Evolutionary conservation across 1,284 basidiomycete species (phyloP).

Genomic region (Trichosporon coremiiforme): DNA sequence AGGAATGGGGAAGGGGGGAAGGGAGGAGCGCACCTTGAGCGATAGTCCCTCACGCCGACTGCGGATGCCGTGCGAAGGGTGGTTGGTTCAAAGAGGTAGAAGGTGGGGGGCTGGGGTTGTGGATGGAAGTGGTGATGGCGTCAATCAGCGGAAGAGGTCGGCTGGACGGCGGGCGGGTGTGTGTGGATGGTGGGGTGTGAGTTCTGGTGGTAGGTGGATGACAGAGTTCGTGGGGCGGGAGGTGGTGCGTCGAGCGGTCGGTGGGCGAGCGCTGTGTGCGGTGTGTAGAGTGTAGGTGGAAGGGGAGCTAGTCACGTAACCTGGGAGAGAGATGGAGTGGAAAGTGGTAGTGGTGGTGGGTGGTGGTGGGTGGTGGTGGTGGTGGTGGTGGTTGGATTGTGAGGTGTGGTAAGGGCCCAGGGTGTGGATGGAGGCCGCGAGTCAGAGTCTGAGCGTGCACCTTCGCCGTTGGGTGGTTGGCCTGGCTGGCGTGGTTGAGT

Average conservation of each 20-base stretch:
- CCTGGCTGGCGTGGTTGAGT: not conserved
- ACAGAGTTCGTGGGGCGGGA: not conserved
- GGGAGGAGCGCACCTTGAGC: slow-evolving; percentile 8
- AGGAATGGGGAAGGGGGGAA: not conserved
- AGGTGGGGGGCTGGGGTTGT: not conserved
- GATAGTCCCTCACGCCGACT: slow-evolving; percentile 18
- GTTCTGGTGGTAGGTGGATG: not conserved
- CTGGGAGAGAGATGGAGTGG: slow-evolving; percentile 16
- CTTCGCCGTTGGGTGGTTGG: slow-evolving; percentile 2
- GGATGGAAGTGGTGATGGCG: slow-evolving; percentile 14
- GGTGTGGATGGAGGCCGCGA: not conserved
- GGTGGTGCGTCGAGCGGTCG: not conserved
- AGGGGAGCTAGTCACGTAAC: slow-evolving; percentile 7
- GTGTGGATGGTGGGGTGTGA: not conserved
- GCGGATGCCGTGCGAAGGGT: slow-evolving; percentile 14
- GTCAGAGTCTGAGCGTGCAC: not conserved
- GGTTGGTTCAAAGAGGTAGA: not conserved
- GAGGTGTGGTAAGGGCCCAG: slow-evolving; percentile 3
- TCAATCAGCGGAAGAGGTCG: slow-evolving; percentile 19
- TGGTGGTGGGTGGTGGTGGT: not conserved
- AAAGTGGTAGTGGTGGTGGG: not conserved
- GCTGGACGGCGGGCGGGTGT: not conserved
- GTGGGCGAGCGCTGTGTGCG: not conserved
- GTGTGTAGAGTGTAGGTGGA: not conserved
- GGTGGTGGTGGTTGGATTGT: not conserved